phyloP scores from a whole-genome alignment of 257 asterid genomes.

The Osmanthus fragrans region DNA sequence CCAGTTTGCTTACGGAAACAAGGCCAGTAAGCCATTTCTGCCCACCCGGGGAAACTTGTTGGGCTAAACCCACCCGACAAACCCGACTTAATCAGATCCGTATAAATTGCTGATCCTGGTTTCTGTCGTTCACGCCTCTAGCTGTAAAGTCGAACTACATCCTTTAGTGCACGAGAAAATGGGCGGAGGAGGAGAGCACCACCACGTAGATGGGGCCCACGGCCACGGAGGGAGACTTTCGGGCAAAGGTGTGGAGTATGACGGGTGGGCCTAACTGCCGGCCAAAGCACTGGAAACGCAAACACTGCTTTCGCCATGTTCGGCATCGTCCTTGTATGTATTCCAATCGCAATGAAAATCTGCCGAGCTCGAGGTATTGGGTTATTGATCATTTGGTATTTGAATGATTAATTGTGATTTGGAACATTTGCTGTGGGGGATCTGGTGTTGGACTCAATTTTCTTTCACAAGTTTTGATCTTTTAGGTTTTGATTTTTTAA shows the following conservation, averaged over 20 bases:
- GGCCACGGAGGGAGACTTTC: conserved; percentile 66
- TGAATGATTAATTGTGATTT: background rate
- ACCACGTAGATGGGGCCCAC: conserved; percentile 54
- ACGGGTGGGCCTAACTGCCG: conserved; percentile 95
- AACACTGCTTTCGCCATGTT: conserved; percentile 92
- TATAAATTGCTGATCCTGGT: background rate
- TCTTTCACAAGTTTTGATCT: background rate
- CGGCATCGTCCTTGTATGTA: conserved; percentile 57
- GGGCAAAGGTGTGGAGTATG: conserved; percentile 88
- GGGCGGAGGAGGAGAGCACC: conserved; percentile 91
- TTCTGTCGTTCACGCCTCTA: background rate
- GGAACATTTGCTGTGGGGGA: background rate
- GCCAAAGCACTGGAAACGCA: conserved; percentile 95
- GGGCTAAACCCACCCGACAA: background rate
- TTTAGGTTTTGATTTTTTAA: background rate
- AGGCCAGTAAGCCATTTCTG: no score
- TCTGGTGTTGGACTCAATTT: background rate
- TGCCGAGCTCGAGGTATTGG: conserved; percentile 17
- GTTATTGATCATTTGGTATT: no score
- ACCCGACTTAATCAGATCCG: background rate
- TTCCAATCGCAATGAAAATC: conserved; percentile 42
- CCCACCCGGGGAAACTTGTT: background rate
- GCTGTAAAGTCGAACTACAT: background rate
- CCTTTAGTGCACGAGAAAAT: conserved; percentile 24
- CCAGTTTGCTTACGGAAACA: no score